Evolutionary conservation across 2,329 filamentous ascomycete species (phyloP).

Genomic region (Aspergillus pseudoviridinutans): DNA sequence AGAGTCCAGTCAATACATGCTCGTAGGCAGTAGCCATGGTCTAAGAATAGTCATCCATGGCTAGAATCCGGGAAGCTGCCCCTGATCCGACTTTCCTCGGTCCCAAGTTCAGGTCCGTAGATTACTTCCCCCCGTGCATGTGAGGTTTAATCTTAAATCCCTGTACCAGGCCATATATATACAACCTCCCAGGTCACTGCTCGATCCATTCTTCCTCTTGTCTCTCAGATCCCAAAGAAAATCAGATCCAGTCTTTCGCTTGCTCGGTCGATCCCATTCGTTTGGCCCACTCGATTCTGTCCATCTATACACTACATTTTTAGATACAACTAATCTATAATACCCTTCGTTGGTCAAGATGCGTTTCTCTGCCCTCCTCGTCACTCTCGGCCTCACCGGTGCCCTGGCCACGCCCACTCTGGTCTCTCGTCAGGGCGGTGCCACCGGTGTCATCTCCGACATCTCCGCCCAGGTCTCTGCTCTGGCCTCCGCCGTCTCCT

Average conservation of each 20-base stretch:
- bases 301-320: not conserved
- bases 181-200: not conserved
- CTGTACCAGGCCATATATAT: constrained; percentile 10
- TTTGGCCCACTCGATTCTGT: constrained; percentile 3
- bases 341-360: constrained; percentile 15
- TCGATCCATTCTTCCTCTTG: not conserved
- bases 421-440: constrained; percentile 13
- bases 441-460: constrained; percentile 17
- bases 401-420: constrained; percentile 20
- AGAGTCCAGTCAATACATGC: not conserved
- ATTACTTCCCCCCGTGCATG: constrained; percentile 4
- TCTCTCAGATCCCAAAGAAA: not conserved
- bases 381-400: constrained; percentile 20
- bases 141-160: constrained; percentile 5
- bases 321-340: constrained; percentile 6
- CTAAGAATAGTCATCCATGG: not conserved
- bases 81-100: constrained; percentile 6
- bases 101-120: constrained; percentile 3
- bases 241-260: constrained; percentile 13
- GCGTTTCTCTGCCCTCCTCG: constrained; percentile 20
- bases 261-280: constrained; percentile 13
- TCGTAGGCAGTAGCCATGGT: not conserved
- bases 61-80: not conserved
- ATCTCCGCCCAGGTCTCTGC: constrained; percentile 16
- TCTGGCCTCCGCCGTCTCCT: constrained; percentile 21